Conservation (phyloP, 208 protist genomes). For the Trichomonas tenax region DNA sequence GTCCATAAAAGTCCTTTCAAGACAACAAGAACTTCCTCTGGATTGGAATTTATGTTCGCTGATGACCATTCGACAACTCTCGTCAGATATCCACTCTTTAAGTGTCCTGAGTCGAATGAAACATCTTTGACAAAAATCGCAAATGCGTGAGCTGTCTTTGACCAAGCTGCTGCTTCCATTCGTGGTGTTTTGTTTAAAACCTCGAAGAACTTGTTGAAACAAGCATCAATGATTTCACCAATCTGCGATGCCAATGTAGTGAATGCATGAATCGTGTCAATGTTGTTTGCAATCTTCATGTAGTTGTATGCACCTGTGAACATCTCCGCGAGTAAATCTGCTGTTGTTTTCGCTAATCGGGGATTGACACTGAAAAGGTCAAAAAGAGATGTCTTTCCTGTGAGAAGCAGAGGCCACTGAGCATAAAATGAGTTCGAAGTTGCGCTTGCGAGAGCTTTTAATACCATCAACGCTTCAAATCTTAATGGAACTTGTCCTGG, state of each 20-base stretch:
- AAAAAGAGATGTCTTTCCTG: background rate
- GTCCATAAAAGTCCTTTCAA: background rate
- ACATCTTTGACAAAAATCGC: background rate
- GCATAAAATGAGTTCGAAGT: background rate
- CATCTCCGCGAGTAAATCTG: background rate
- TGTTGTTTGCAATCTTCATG: background rate
- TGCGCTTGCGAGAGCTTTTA: background rate
- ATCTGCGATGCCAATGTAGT: background rate
- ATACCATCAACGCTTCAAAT: background rate
- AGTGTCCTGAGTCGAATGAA: background rate
- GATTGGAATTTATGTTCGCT: background rate
- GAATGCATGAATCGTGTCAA: background rate
- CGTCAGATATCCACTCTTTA: background rate
- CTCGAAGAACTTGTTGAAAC: background rate
- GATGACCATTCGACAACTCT: background rate
- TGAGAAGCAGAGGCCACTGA: background rate
- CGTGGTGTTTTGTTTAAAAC: background rate
- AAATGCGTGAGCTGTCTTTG: background rate
- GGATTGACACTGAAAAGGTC: background rate
- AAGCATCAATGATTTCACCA: background rate
- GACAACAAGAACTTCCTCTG: background rate
- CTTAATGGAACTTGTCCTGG: background rate
- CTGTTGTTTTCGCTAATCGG: background rate
- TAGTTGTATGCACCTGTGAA: background rate
- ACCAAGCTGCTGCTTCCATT: background rate